phyloP scores from a whole-genome alignment of 495 filamentous ascomycete species.

The Hyphodiscus hymeniophilus region DNA sequence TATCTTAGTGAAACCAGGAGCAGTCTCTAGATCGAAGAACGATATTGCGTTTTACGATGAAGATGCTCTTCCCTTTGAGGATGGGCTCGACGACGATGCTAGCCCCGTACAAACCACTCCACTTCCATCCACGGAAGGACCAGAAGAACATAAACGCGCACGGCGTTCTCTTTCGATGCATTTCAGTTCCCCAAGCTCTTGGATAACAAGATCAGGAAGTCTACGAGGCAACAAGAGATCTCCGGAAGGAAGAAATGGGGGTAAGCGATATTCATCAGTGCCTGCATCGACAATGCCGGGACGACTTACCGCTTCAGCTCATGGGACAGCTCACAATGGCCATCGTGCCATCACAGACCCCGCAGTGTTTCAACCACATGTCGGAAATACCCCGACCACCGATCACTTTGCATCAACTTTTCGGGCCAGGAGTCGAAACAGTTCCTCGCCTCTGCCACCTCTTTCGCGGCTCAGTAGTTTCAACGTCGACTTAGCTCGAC shows the following conservation, averaged over 20 bases:
- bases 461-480: constrained; percentile 49
- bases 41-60: constrained; percentile 10
- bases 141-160: constrained; percentile 24
- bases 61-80: constrained; percentile 13
- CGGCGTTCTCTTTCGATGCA: constrained; percentile 45
- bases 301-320: constrained; percentile 10
- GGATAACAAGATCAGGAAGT: constrained; percentile 42
- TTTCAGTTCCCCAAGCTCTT: constrained; percentile 39
- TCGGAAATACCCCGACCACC: constrained; percentile 5
- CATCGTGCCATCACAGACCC: constrained; percentile 13
- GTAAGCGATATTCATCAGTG: constrained; percentile 38
- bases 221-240: constrained; percentile 35
- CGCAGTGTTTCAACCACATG: constrained; percentile 12
- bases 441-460: constrained; percentile 48
- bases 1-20: constrained; percentile 18
- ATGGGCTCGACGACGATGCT: constrained; percentile 11
- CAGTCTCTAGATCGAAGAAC: constrained; percentile 11
- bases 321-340: constrained; percentile 6
- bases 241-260: constrained; percentile 24
- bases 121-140: constrained; percentile 3
- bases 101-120: background rate
- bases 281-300: constrained; percentile 23
- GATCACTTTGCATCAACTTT: constrained; percentile 18
- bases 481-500: constrained; percentile 42
- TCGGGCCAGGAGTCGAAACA: constrained; percentile 32